These are phyloP conservation scores for Amanita pallidorosea DNA, from an alignment of 768 basidiomycete genomes.

Conservation along the genomic window DNA sequence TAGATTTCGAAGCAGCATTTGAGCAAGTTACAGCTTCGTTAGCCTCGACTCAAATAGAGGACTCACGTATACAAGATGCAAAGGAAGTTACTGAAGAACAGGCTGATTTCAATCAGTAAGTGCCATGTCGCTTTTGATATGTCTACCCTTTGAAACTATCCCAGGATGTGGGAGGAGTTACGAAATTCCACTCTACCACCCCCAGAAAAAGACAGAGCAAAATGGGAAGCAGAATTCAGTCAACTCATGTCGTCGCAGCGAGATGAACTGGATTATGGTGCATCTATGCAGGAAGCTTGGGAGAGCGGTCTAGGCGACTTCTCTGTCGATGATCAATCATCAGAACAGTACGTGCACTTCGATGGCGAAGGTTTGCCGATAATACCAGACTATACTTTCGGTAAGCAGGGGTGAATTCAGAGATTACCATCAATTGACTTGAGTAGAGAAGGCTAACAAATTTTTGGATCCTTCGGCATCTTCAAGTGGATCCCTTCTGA, in stretches of 20 bases:
- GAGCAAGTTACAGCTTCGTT: conserved; percentile 51
- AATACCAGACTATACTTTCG: conserved; percentile 66
- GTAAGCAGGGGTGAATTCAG: conserved; percentile 29
- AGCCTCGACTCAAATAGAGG: conserved; percentile 26
- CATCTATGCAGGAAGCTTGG: conserved; percentile 55
- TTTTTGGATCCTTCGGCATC: conserved; percentile 44
- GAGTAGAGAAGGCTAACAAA: conserved; percentile 60
- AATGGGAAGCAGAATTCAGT: conserved; percentile 80
- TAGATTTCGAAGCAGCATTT: conserved; percentile 82
- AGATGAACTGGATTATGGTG: conserved; percentile 55
- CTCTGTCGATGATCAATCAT: conserved; percentile 17
- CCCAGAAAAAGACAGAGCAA: conserved; percentile 51
- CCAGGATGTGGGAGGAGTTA: conserved; percentile 56
- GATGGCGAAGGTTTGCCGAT: conserved; percentile 70
- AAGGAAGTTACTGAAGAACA: conserved; percentile 31
- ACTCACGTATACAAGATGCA: conserved; percentile 45
- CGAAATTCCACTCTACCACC: conserved; percentile 49
- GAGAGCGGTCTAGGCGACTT: conserved; percentile 41
- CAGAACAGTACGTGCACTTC: conserved; percentile 32
- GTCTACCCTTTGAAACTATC: not conserved
- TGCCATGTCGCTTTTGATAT: not conserved
- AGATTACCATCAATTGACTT: not conserved
- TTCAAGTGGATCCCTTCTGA: conserved; percentile 32
- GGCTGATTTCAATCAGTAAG: conserved; percentile 16
- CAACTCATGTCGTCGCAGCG: conserved; percentile 63